These are phyloP conservation scores for Tanacetum coccineum DNA, from an alignment of 129 eudicot species.

Conservation along the genomic window DNA sequence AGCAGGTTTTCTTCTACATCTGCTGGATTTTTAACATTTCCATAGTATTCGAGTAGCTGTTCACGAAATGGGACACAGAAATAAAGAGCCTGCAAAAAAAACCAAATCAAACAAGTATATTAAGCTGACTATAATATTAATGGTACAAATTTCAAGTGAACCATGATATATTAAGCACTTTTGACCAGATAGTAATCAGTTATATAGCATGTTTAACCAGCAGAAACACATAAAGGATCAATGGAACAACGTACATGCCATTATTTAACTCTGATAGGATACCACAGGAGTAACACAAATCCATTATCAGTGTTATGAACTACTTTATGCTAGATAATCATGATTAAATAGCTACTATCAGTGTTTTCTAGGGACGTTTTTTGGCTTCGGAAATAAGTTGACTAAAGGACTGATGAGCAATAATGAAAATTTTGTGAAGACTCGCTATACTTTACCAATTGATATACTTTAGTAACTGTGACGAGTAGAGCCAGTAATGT, in stretches of 20 bases:
- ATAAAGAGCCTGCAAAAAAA: slow-evolving; percentile 64
- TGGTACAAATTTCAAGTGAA: no score
- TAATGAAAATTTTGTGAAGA: neutral
- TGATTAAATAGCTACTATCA: neutral
- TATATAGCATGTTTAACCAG: slow-evolving; percentile 7
- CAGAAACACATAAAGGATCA: neutral
- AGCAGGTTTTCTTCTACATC: slow-evolving; percentile 88
- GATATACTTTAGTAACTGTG: neutral
- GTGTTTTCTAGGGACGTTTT: neutral
- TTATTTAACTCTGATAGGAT: neutral
- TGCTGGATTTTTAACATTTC: slow-evolving; percentile 57
- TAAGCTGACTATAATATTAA: neutral
- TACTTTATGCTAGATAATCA: no score
- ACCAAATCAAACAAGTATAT: neutral
- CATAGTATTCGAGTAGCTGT: slow-evolving; percentile 77
- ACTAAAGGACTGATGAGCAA: neutral
- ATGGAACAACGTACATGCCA: neutral
- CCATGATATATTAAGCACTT: neutral
- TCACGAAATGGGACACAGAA: slow-evolving; percentile 98
- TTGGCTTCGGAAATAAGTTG: neutral
- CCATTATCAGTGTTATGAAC: neutral
- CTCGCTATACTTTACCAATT: neutral
- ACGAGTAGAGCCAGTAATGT: neutral
- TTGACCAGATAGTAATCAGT: slow-evolving; percentile 6
- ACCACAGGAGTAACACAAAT: neutral